These are phyloP conservation scores for Pseudozyma pruni DNA, from an alignment of 1,284 basidiomycete genomes.

Conservation along the genomic window DNA sequence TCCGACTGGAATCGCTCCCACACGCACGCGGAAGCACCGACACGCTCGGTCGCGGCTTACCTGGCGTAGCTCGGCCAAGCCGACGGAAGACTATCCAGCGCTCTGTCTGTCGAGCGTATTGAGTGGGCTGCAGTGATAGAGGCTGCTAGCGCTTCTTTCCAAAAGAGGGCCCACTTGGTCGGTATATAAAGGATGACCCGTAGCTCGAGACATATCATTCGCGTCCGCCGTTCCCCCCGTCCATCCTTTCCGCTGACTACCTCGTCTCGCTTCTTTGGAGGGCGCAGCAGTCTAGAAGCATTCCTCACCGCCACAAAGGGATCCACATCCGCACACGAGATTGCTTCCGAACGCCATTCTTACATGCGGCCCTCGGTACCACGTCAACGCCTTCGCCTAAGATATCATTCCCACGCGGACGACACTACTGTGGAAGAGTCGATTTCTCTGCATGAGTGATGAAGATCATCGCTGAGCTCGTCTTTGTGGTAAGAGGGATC, in stretches of 20 bases:
- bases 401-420: not conserved
- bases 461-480: not conserved
- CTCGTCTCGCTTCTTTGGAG: too few species aligned
- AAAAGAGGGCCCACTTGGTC: too few species aligned
- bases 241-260: not conserved
- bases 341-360: constrained; percentile 16
- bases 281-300: constrained; percentile 3
- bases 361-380: constrained; percentile 8
- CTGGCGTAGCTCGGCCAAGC: too few species aligned
- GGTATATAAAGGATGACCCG: constrained; percentile 1
- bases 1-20: too few species aligned
- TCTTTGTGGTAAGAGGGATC: constrained; percentile 4
- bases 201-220: constrained; percentile 28
- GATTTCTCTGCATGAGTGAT: not conserved
- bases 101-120: too few species aligned
- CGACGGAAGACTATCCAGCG: too few species aligned
- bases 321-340: constrained; percentile 10
- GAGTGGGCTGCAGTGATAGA: too few species aligned
- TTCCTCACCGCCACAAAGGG: not conserved
- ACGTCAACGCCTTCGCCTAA: constrained; percentile 16
- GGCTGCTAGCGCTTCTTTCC: too few species aligned
- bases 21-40: too few species aligned
- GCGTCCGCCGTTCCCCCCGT: not conserved
- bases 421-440: too few species aligned
- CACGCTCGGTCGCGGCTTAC: too few species aligned